phyloP scores from a whole-genome alignment of 208 protist species.

The Wallacemonas sp. region DNA sequence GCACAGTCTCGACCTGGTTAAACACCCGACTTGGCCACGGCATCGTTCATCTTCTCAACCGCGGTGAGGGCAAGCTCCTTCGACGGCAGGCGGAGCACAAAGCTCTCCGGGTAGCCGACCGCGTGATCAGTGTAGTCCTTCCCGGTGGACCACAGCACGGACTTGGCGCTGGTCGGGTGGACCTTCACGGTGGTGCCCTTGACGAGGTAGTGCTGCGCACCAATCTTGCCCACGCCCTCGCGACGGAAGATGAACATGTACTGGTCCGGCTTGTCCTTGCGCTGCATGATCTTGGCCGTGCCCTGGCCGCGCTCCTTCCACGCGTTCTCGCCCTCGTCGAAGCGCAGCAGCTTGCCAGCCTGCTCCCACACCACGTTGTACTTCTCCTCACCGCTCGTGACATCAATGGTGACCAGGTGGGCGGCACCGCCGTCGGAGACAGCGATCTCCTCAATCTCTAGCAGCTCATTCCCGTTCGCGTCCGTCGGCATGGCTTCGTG shows the following conservation, averaged over 20 bases:
- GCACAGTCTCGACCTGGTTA: constrained; percentile 4
- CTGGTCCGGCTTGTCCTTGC: constrained; percentile 61
- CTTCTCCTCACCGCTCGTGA: constrained; percentile 87
- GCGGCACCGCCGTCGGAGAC: constrained; percentile 87
- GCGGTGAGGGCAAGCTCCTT: constrained; percentile 69
- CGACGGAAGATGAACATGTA: constrained; percentile 91
- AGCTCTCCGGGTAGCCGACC: constrained; percentile 84
- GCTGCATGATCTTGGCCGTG: constrained; percentile 70
- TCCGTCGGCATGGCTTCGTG: constrained; percentile 37
- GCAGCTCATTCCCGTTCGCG: constrained; percentile 77
- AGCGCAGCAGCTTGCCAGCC: constrained; percentile 82
- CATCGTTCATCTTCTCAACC: constrained; percentile 61
- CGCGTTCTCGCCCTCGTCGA: constrained; percentile 92
- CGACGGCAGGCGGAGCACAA: constrained; percentile 75
- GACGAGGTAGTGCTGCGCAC: constrained; percentile 82
- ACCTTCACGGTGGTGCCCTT: constrained; percentile 76
- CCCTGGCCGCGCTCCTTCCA: constrained; percentile 94
- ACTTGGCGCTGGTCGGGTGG: constrained; percentile 78
- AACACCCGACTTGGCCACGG: constrained; percentile 43
- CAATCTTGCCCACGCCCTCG: constrained; percentile 86
- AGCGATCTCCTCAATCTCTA: constrained; percentile 89
- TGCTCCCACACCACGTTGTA: constrained; percentile 77
- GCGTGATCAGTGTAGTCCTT: constrained; percentile 91
- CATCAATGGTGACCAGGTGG: constrained; percentile 76
- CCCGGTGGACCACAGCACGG: constrained; percentile 67